These are phyloP conservation scores for Marchantia polymorpha DNA, from an alignment of 225 moss, liverwort and hornwort genomes.

Conservation along the genomic window DNA sequence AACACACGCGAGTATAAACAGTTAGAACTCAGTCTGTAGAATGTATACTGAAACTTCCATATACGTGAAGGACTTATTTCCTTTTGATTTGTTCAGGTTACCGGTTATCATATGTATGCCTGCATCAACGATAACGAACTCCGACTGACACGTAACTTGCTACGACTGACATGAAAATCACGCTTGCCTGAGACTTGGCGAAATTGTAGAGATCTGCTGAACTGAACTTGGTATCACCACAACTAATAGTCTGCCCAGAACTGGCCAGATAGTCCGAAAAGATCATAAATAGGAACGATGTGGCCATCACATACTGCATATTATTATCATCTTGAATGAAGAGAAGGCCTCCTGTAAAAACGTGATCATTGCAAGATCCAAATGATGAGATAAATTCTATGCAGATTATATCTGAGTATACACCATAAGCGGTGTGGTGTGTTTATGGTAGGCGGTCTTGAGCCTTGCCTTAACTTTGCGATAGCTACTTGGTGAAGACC, in stretches of 20 bases:
- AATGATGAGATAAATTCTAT: not conserved
- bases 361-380: no score
- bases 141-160: no score
- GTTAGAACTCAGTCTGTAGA: not conserved
- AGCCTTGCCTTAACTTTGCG: no score
- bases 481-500: no score
- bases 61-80: no score
- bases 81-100: no score
- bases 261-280: constrained; percentile 53
- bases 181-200: constrained; percentile 27
- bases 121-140: no score
- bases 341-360: constrained; percentile 68
- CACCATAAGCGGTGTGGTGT: no score
- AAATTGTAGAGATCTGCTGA: constrained; percentile 24
- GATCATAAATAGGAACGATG: constrained; percentile 56
- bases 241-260: not conserved
- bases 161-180: no score
- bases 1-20: not conserved
- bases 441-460: no score
- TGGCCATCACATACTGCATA: constrained; percentile 60
- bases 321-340: constrained; percentile 48
- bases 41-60: not conserved
- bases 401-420: no score
- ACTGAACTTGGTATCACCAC: constrained; percentile 7
- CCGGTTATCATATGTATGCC: no score